phyloP scores from a whole-genome alignment of 495 filamentous ascomycete species.

The Pyronema domesticum region DNA sequence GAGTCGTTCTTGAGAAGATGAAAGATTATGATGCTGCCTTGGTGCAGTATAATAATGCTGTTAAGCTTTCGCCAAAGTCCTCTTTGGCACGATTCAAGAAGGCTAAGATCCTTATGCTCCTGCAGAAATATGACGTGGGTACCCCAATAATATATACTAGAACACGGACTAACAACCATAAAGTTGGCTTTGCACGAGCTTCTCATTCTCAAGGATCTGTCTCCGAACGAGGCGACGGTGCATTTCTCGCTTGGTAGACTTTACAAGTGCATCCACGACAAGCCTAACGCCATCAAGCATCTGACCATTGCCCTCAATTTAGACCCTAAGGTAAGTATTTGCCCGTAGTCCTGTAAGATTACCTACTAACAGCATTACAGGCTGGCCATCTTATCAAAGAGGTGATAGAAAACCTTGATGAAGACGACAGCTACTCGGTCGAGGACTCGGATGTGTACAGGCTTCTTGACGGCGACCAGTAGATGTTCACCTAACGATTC shows the following conservation, averaged over 20 bases:
- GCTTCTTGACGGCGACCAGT: constrained; percentile 16
- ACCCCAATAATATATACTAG: background rate
- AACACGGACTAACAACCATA: constrained; percentile 12
- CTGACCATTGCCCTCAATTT: constrained; percentile 88
- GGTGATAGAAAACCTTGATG: constrained; percentile 74
- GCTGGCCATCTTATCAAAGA: constrained; percentile 82
- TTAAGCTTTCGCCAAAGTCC: constrained; percentile 59
- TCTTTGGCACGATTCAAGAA: constrained; percentile 77
- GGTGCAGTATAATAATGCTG: constrained; percentile 60
- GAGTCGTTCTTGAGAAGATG: constrained; percentile 70
- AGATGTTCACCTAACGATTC: background rate
- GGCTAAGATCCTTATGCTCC: constrained; percentile 64
- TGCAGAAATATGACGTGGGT: constrained; percentile 36
- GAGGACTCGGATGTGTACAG: constrained; percentile 25
- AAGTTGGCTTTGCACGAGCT: constrained; percentile 59
- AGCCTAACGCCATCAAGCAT: constrained; percentile 65
- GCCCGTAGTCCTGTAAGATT: background rate
- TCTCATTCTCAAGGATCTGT: constrained; percentile 66
- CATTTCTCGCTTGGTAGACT: constrained; percentile 80
- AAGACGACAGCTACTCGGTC: constrained; percentile 52
- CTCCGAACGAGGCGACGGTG: constrained; percentile 87
- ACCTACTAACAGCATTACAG: constrained; percentile 31
- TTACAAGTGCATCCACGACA: constrained; percentile 65
- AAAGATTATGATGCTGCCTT: constrained; percentile 62
- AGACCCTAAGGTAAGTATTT: constrained; percentile 75